These are phyloP conservation scores for Neobulgaria alba DNA, from an alignment of 2,329 filamentous ascomycete genomes.

Conservation along the genomic window DNA sequence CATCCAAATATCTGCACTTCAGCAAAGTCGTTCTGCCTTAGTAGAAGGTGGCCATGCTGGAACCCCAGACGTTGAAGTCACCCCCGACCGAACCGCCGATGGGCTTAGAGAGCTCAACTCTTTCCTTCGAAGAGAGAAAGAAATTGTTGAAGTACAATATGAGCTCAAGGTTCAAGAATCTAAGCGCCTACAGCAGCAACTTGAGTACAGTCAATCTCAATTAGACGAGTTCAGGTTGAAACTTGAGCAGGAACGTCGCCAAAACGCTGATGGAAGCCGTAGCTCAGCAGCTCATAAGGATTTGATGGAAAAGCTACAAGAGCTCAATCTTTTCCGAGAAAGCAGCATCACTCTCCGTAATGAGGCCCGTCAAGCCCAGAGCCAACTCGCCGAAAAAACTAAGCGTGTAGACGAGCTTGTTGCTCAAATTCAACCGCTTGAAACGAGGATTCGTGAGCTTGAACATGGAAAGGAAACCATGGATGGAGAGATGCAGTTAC, in stretches of 20 bases:
- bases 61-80: slow-evolving; percentile 30
- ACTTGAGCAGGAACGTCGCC: slow-evolving; percentile 78
- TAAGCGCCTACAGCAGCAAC: slow-evolving; percentile 81
- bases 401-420: slow-evolving; percentile 67
- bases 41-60: slow-evolving; percentile 44
- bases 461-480: slow-evolving; percentile 65
- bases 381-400: slow-evolving; percentile 66
- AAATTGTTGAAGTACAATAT: slow-evolving; percentile 94
- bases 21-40: slow-evolving; percentile 59
- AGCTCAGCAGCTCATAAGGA: slow-evolving; percentile 76
- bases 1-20: slow-evolving; percentile 68
- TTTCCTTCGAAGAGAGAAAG: slow-evolving; percentile 90
- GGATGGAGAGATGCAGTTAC: slow-evolving; percentile 70
- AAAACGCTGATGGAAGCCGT: slow-evolving; percentile 64
- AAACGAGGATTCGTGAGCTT: slow-evolving; percentile 70
- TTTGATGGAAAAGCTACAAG: slow-evolving; percentile 88
- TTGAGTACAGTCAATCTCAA: slow-evolving; percentile 78
- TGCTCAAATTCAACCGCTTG: slow-evolving; percentile 70
- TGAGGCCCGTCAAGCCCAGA: slow-evolving; percentile 72
- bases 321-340: slow-evolving; percentile 92
- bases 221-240: slow-evolving; percentile 84
- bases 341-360: slow-evolving; percentile 86
- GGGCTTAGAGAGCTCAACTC: slow-evolving; percentile 84
- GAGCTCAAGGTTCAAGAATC: slow-evolving; percentile 82
- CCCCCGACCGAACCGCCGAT: slow-evolving; percentile 54